These are phyloP conservation scores for Spirogloea muscicola DNA, from an alignment of 139 green algal genomes.

Conservation along the genomic window DNA sequence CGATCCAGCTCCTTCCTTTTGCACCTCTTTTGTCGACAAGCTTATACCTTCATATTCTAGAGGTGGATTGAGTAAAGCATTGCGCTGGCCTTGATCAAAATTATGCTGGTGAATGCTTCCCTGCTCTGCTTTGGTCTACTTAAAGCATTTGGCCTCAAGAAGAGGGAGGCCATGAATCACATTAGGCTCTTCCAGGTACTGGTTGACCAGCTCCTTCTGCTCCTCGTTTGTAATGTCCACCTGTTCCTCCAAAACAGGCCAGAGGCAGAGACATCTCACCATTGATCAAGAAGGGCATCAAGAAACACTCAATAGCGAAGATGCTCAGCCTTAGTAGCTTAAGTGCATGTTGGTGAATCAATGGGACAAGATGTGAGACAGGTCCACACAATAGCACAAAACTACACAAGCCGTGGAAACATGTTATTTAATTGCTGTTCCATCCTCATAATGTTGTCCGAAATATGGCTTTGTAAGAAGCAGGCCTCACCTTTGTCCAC, in stretches of 20 bases:
- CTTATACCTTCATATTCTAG: too few species aligned
- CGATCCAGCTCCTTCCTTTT: too few species aligned
- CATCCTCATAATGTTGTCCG: too few species aligned
- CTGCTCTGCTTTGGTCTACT: too few species aligned
- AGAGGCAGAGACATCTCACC: too few species aligned
- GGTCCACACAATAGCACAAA: background rate
- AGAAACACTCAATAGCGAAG: background rate
- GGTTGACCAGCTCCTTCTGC: constrained; percentile 50
- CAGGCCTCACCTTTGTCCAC: constrained; percentile 45
- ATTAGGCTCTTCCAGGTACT: constrained; percentile 55
- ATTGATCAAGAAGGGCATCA: background rate
- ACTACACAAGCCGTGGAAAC: background rate
- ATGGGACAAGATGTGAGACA: background rate
- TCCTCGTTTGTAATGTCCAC: constrained; percentile 10
- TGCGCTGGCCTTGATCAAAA: too few species aligned
- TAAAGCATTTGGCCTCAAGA: constrained; percentile 64
- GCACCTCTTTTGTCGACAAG: too few species aligned
- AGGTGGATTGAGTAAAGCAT: too few species aligned
- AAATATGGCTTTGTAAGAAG: too few species aligned
- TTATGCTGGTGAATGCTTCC: too few species aligned
- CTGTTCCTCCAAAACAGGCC: background rate
- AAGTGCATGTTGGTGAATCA: background rate
- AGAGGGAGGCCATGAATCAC: constrained; percentile 56
- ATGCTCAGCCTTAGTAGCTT: background rate
- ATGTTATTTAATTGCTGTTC: too few species aligned